These are phyloP conservation scores for Pseudocercospora vitis DNA, from an alignment of 2,329 filamentous ascomycete species.

Conservation along the genomic window DNA sequence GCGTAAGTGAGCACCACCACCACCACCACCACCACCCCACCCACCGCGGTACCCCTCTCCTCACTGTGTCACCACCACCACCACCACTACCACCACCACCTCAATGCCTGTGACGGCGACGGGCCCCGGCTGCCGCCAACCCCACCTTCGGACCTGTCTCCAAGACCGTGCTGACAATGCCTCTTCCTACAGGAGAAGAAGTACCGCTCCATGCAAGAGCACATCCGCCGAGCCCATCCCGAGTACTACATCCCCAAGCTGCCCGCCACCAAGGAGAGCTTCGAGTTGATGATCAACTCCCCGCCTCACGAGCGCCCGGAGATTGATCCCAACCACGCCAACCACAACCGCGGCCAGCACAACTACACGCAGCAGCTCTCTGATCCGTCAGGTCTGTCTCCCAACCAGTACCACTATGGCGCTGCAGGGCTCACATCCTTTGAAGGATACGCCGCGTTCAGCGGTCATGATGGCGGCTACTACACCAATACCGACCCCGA, in stretches of 20 bases:
- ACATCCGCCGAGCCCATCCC: conserved; percentile 94
- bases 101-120: conserved; percentile 10
- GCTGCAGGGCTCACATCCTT: conserved; percentile 37
- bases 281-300: conserved; percentile 91
- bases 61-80: neutral
- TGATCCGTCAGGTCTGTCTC: conserved; percentile 42
- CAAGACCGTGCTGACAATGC: conserved; percentile 33
- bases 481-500: conserved; percentile 58
- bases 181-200: conserved; percentile 71
- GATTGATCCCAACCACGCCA: conserved; percentile 43
- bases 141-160: neutral
- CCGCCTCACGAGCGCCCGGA: conserved; percentile 70
- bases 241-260: conserved; percentile 98
- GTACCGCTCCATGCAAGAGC: conserved; percentile 99
- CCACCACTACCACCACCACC: neutral
- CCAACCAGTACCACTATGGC: conserved; percentile 37
- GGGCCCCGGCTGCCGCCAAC: neutral
- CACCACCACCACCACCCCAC: conserved; percentile 27
- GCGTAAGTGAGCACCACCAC: conserved; percentile 66
- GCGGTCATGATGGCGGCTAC: conserved; percentile 46
- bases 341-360: conserved; percentile 28
- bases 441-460: conserved; percentile 38
- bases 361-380: conserved; percentile 34
- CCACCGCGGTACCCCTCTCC: neutral
- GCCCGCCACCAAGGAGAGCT: conserved; percentile 96